Base-by-base conservation (phyloP, 129 eudicot genomes). In the Artemisia annua region DNA sequence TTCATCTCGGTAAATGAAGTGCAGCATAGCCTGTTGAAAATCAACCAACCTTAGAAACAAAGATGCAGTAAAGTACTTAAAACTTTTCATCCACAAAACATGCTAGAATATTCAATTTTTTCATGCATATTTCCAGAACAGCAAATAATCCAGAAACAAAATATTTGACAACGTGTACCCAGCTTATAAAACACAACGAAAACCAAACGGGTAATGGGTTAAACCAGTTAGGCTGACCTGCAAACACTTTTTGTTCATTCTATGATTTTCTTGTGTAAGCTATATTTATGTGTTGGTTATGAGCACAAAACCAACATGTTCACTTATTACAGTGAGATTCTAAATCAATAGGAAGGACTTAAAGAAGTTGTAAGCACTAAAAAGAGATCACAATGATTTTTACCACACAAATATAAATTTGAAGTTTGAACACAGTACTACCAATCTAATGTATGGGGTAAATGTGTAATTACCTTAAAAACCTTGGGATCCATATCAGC, bases 11-110 rank as follows among this genome's bases (percentile, higher is more conserved):
- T 92, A 92, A 28, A 89, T 75, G 55, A 87, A 92, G 77, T 92
- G 87, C 67, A 92, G 84, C 95, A 92, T 86, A 11, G 96, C 95
- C 96, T 92, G 88, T 75, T 66, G 67, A 16, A 64, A 28, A 69
- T 10, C 56, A 74, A 53, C 30, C 44, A 56, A 30, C 52, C 70
- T 56, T 39, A 75, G 35, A 75, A 52, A 63, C 22, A 32, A 19
- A 19, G 19, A 13, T 63, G 58, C 68, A 60, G 61, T 39, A 17
- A 35, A 39, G 53, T 26, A 43, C 28, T 44, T 16, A 48, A 48
- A 16, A 12, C 49, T 62, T 62, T 19, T 50, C 19, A 73, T 28
- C 70, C 70, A 62, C 51, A 61, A 48, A 61, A 19, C 61, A 28
- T 16, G 70, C 16, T 59, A 22, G 10, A 44, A 46, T 15, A 57